Evolutionary conservation across 2,329 filamentous ascomycete genomes (phyloP).

Genomic region (Fusarium phyllophilum): DNA sequence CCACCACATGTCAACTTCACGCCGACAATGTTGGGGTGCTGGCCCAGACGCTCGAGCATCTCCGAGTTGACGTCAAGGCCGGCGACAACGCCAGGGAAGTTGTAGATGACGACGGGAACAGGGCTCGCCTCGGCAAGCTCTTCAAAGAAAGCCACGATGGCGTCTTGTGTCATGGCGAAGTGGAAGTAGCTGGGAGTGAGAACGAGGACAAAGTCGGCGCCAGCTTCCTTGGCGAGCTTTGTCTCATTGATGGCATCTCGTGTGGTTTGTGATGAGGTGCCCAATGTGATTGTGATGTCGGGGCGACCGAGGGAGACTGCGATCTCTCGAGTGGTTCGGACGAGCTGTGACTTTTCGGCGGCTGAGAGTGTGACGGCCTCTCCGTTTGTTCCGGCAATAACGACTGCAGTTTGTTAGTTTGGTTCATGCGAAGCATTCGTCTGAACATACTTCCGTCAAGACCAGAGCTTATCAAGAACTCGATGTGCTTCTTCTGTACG

Average conservation of each 20-base stretch:
- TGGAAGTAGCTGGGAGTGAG: constrained; percentile 79
- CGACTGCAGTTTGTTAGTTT: constrained; percentile 53
- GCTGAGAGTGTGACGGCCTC: constrained; percentile 76
- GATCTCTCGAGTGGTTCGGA: constrained; percentile 68
- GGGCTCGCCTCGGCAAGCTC: constrained; percentile 66
- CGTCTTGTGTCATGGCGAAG: constrained; percentile 67
- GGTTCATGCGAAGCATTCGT: rapidly evolving
- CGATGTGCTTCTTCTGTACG: constrained; percentile 61
- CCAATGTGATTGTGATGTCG: constrained; percentile 72
- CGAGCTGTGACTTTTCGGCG: constrained; percentile 71
- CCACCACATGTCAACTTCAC: constrained; percentile 80
- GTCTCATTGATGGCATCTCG: constrained; percentile 74
- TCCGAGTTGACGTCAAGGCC: constrained; percentile 76
- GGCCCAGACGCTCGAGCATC: constrained; percentile 66
- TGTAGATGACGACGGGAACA: constrained; percentile 76
- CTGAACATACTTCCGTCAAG: constrained; percentile 57
- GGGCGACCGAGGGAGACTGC: constrained; percentile 65
- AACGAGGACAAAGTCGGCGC: constrained; percentile 74
- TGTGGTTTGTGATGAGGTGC: constrained; percentile 73
- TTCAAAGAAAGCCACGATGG: constrained; percentile 71
- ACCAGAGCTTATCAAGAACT: constrained; percentile 63
- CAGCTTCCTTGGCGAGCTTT: constrained; percentile 67
- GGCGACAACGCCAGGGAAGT: constrained; percentile 74
- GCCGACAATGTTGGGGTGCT: constrained; percentile 73
- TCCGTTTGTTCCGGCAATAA: constrained; percentile 78